Conservation (phyloP, 2,329 filamentous ascomycete species). For the Sphaerulina vaccinii region DNA sequence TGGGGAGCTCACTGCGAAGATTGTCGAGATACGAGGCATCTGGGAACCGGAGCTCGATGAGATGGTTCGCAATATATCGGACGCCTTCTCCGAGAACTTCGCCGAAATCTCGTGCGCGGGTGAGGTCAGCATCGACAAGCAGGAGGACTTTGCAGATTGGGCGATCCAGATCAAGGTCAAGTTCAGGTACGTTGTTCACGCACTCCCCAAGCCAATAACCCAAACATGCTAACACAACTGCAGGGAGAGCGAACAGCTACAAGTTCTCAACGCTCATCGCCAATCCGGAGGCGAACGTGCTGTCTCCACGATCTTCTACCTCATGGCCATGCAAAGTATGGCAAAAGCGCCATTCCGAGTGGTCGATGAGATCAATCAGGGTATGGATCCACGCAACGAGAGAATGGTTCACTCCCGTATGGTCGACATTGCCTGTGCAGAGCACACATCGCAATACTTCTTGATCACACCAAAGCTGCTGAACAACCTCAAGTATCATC, state of each 20-base stretch:
- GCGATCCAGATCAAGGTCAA: conserved; percentile 91
- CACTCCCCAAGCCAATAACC: not conserved
- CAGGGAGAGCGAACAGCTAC: conserved; percentile 77
- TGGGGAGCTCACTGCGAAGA: conserved; percentile 55
- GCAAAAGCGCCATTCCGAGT: conserved; percentile 95
- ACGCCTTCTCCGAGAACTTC: conserved; percentile 91
- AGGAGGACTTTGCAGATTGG: conserved; percentile 88
- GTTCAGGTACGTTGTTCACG: conserved; percentile 67
- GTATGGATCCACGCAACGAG: conserved; percentile 98
- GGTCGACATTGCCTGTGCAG: conserved; percentile 90
- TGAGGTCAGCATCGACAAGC: conserved; percentile 83
- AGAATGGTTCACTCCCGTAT: conserved; percentile 97
- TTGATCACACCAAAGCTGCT: conserved; percentile 96
- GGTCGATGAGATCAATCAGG: conserved; percentile 99
- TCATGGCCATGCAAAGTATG: conserved; percentile 94
- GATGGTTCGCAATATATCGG: conserved; percentile 77
- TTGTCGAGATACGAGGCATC: conserved; percentile 63
- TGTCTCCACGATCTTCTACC: conserved; percentile 96
- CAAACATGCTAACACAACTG: conserved; percentile 18
- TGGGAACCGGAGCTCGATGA: conserved; percentile 85
- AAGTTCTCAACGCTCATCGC: conserved; percentile 83
- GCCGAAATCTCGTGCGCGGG: conserved; percentile 91
- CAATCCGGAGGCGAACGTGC: conserved; percentile 96
- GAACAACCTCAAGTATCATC: conserved; percentile 78
- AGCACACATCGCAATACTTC: conserved; percentile 69